Conservation (phyloP, 257 asterid genomes). For the Striga asiatica region DNA sequence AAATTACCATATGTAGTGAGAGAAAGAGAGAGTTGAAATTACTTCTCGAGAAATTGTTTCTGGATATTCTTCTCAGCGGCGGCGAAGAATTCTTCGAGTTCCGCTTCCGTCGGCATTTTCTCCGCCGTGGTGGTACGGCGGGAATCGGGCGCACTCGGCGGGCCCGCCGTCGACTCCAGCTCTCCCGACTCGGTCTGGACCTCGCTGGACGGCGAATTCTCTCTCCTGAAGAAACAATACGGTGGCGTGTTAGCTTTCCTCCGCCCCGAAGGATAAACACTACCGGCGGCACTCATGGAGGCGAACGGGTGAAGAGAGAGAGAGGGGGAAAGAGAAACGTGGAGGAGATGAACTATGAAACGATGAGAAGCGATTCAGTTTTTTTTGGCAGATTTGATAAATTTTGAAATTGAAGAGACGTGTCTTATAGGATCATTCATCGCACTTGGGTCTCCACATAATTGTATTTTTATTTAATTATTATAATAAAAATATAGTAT, state of each 20-base stretch:
- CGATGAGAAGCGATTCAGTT: conserved; percentile 10
- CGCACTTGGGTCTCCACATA: background rate
- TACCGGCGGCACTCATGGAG: no score
- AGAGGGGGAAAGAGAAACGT: background rate
- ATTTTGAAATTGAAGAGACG: conserved; percentile 27
- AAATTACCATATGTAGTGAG: no score
- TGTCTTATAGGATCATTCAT: background rate
- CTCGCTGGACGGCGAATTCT: conserved; percentile 24
- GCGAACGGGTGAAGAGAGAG: no score
- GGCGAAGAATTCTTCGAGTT: conserved; percentile 57
- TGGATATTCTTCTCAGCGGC: conserved; percentile 44
- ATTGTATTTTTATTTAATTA: background rate
- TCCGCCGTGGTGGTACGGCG: conserved; percentile 11
- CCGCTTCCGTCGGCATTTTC: conserved; percentile 49
- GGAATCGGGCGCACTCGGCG: conserved; percentile 14
- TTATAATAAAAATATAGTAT: no score
- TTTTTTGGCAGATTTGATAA: conserved; percentile 22
- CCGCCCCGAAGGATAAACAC: no score
- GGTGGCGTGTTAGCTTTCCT: no score
- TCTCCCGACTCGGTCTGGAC: conserved; percentile 31
- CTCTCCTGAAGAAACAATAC: conserved; percentile 27
- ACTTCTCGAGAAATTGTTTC: conserved; percentile 42
- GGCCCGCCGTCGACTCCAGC: conserved; percentile 31
- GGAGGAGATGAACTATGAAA: conserved; percentile 1
- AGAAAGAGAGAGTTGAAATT: no score